phyloP scores from a whole-genome alignment of 1,284 basidiomycete genomes.

The Pulveroboletus sp. region DNA sequence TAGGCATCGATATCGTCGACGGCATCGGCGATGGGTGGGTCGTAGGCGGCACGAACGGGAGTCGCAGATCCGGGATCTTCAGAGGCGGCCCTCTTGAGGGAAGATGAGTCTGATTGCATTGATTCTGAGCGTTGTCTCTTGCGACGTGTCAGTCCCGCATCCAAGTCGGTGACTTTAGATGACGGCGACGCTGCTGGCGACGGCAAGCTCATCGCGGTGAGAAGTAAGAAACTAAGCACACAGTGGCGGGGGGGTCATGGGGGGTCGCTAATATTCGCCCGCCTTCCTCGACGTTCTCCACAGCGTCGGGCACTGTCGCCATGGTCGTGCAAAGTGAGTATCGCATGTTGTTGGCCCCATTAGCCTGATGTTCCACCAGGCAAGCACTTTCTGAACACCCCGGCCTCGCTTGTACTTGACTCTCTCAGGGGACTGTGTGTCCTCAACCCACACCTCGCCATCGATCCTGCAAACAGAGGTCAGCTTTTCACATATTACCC shows the following conservation, averaged over 20 bases:
- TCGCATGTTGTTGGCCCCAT: neutral
- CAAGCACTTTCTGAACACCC: conserved; percentile 76
- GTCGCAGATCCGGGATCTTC: conserved; percentile 48
- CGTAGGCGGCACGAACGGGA: conserved; percentile 37
- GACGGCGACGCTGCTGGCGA: conserved; percentile 35
- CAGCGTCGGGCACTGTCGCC: neutral
- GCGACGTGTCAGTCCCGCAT: conserved; percentile 24
- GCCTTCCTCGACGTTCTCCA: conserved; percentile 5
- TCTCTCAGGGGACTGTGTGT: conserved; percentile 71
- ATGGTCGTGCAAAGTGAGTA: conserved; percentile 30
- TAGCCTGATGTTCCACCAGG: conserved; percentile 26
- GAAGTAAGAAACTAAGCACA: neutral
- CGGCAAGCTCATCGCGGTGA: conserved; percentile 31
- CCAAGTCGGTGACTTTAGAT: conserved; percentile 24
- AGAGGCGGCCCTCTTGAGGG: conserved; percentile 67
- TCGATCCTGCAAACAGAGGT: conserved; percentile 71
- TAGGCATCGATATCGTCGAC: conserved; percentile 59
- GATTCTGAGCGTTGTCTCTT: conserved; percentile 51
- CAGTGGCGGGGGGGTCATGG: conserved; percentile 4
- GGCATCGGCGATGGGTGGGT: conserved; percentile 24
- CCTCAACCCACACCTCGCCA: conserved; percentile 64
- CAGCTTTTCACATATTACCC: neutral
- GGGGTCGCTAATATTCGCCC: conserved; percentile 3
- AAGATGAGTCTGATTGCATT: conserved; percentile 55
- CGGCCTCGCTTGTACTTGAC: conserved; percentile 70